Conservation (phyloP, 495 filamentous ascomycete genomes). For the Aspergillus panamensis region DNA sequence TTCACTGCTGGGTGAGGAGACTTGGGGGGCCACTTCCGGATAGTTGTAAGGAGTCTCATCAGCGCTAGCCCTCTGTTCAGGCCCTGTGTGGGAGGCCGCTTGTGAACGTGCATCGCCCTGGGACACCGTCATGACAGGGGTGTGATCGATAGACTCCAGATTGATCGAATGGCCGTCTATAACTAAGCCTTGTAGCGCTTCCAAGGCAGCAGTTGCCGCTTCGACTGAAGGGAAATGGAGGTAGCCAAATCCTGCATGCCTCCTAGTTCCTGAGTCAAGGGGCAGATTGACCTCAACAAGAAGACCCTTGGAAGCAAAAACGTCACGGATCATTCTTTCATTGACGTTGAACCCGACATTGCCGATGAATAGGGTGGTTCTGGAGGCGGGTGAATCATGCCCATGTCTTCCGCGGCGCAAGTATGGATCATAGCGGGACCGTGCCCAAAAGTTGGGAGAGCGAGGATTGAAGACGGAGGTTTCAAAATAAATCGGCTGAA, state of each 20-base stretch:
- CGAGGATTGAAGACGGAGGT: background rate
- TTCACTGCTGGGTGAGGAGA: background rate
- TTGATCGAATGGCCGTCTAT: conserved; percentile 81
- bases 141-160: conserved; percentile 69
- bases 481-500: background rate
- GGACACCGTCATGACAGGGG: conserved; percentile 21
- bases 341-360: conserved; percentile 84
- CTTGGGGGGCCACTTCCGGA: background rate
- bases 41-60: conserved; percentile 7
- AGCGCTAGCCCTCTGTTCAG: background rate
- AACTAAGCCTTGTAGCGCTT: conserved; percentile 66
- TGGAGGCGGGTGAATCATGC: conserved; percentile 2
- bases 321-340: conserved; percentile 65
- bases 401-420: background rate
- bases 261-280: conserved; percentile 74
- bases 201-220: conserved; percentile 73
- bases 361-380: conserved; percentile 67
- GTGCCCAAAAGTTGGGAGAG: background rate
- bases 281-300: conserved; percentile 78
- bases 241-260: conserved; percentile 91
- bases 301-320: conserved; percentile 69
- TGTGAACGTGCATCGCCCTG: background rate
- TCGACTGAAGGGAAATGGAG: conserved; percentile 72
- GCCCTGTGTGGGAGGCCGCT: background rate
- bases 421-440: background rate